Conservation (phyloP, 805 yeast species). For the Scheffersomyces ergatensis region DNA sequence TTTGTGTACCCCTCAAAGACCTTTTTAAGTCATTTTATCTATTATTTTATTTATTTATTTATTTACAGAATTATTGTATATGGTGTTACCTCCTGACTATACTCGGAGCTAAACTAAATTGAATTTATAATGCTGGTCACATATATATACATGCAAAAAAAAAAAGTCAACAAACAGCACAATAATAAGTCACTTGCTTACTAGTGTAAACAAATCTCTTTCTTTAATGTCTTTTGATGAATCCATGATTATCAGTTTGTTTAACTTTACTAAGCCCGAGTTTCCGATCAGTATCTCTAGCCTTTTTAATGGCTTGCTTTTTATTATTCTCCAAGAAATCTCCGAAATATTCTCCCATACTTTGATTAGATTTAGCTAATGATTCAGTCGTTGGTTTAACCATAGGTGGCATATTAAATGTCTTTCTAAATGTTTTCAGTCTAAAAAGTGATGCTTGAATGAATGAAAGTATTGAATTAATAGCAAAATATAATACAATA, state of each 20-base stretch:
- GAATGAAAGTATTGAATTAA: slow-evolving; percentile 73
- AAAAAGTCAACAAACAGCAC: too few species aligned
- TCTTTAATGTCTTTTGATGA: slow-evolving; percentile 39
- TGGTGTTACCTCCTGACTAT: too few species aligned
- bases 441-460: slow-evolving; percentile 69
- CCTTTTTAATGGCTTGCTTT: slow-evolving; percentile 29
- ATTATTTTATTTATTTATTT: too few species aligned
- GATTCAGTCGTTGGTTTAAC: slow-evolving; percentile 50
- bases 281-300: slow-evolving; percentile 33
- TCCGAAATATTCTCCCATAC: slow-evolving; percentile 36
- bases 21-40: too few species aligned
- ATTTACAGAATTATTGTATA: too few species aligned
- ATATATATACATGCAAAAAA: too few species aligned
- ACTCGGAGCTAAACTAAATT: too few species aligned
- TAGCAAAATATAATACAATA: slow-evolving; percentile 80
- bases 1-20: too few species aligned
- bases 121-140: too few species aligned
- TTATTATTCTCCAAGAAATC: slow-evolving; percentile 29
- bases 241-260: slow-evolving; percentile 25
- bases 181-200: too few species aligned
- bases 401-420: slow-evolving; percentile 53
- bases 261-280: slow-evolving; percentile 37
- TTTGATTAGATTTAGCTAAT: slow-evolving; percentile 17
- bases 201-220: too few species aligned
- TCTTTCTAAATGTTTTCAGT: slow-evolving; percentile 53